Conservation (phyloP, 73 alveolate species). For the Tetrahymena malaccensis region DNA sequence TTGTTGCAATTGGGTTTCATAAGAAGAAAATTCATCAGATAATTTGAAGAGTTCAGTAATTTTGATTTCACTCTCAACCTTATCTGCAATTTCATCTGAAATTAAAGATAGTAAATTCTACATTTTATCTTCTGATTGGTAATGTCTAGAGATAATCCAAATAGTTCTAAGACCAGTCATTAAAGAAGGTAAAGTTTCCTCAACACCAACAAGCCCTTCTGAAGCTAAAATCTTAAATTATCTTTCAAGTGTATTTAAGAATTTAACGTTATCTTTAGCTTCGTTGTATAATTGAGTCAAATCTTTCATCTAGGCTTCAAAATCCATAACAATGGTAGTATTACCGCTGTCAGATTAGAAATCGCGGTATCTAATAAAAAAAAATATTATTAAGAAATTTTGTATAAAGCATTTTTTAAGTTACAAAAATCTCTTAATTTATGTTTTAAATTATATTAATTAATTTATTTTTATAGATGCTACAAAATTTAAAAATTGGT, state of each 20-base stretch:
- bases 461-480: not conserved
- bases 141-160: conserved; percentile 96
- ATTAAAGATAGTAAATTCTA: conserved; percentile 76
- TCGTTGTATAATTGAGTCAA: conserved; percentile 87
- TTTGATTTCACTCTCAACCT: conserved; percentile 85
- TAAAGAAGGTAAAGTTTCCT: conserved; percentile 92
- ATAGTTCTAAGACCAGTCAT: conserved; percentile 90
- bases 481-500: not conserved
- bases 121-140: conserved; percentile 87
- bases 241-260: conserved; percentile 91
- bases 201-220: conserved; percentile 86
- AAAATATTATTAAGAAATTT: not conserved
- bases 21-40: conserved; percentile 51
- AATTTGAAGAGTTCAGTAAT: conserved; percentile 72
- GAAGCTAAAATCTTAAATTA: conserved; percentile 85
- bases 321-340: conserved; percentile 26
- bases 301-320: conserved; percentile 52
- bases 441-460: not conserved
- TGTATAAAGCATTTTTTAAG: not conserved
- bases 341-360: not conserved
- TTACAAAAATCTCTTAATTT: not conserved
- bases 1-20: conserved; percentile 53
- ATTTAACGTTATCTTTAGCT: conserved; percentile 96
- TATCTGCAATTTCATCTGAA: conserved; percentile 94
- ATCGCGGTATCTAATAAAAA: not conserved